A percentile compares a stretch with the other conserved stretches of the same genome.
These are phyloP conservation scores for Zychaea mexicana DNA, from an alignment of 371 early-diverging fungal species.

Conservation along the genomic window DNA sequence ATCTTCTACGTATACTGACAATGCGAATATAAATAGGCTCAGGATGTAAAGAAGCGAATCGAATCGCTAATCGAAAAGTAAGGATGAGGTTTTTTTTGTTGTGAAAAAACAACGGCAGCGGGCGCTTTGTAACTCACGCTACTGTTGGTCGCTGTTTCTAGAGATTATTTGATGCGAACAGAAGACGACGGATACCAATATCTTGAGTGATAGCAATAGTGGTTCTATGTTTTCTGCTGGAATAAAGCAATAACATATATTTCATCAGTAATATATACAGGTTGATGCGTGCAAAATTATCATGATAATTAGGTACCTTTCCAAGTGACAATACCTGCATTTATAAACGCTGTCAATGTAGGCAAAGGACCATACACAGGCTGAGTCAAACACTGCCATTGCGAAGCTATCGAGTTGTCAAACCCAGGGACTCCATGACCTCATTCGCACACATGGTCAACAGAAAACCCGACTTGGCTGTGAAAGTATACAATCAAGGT, in stretches of 20 bases:
- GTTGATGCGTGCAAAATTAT: no score
- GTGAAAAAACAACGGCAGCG: no score
- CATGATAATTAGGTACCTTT: no score
- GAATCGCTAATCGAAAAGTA: slow-evolving; percentile 85
- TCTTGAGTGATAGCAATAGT: neutral
- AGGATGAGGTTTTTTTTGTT: no score
- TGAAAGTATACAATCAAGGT: neutral
- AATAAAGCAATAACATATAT: no score
- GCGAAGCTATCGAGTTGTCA: neutral
- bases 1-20: no score
- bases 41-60: slow-evolving; percentile 86
- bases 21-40: slow-evolving; percentile 38
- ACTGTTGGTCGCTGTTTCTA: neutral
- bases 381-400: neutral
- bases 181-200: neutral
- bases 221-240: neutral
- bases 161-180: neutral
- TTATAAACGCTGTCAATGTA: no score
- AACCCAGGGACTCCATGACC: no score
- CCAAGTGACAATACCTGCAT: no score
- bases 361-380: neutral
- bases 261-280: no score
- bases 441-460: neutral
- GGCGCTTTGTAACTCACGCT: neutral
- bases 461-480: neutral